Evolutionary conservation across 495 filamentous ascomycete species (phyloP), one percentile per base, ranked within the genome.

Genomic region (Amphirosellinia nigrospora): DNA sequence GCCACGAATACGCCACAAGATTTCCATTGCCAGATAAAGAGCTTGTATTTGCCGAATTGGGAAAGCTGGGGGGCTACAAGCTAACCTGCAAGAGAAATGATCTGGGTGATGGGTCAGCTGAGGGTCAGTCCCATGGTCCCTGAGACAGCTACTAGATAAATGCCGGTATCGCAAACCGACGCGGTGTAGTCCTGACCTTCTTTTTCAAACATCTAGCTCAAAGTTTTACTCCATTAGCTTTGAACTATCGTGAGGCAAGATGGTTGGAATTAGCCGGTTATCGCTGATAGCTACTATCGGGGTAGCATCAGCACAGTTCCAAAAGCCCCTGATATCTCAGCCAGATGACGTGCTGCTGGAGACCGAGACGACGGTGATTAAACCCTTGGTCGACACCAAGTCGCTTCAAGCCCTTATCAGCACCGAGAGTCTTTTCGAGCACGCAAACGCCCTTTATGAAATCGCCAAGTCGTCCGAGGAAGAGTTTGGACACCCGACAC

Each of bases 401-500:
- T 77, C 77, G 26, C 81, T 90, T 55, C 86, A 91, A 72, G 80
- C 73, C 36, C 80, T 80, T 69, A 88, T 91, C 75, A 83, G 79
- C 58, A 76, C 74, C 55, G 81, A 86, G 23, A 84, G 80, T 36
- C 86, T 91, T 26, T 71, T 88, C 8, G 75, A 76, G 13, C 82
- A 86, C 55, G 88, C 89, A 48, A 81, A 89, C 69, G 73, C 84
- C 15, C 82, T 91, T 19, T 91, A 83, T 74, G 73, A 83, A 52
- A 82, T 90, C 68, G 88, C 89, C 11, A 79, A 88, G 72, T 75
- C 82, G 28, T 82, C 83, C 15, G 75, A 84, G 53, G 78, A 84
- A 15, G 86, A 89, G 61, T 90, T 86, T 76, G 82, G 83, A 68
- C 89, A 88, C 66, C 89, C 88, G 3, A 91, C 89, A 4, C 82